Base-by-base conservation (phyloP, 2,329 filamentous ascomycete species). In the Nemania sp. region DNA sequence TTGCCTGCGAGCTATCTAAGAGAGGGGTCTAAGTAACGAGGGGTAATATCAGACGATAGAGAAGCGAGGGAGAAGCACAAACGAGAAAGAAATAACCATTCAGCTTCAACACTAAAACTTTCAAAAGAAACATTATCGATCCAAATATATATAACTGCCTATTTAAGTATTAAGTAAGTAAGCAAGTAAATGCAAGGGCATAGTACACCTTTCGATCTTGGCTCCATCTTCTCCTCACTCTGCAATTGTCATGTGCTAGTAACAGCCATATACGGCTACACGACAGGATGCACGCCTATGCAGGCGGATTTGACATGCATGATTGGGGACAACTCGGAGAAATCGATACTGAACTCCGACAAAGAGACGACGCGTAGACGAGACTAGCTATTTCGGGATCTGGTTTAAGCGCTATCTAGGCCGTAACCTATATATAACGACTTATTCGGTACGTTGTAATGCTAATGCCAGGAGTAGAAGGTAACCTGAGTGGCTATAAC, bases 261-360 rank as follows among this genome's bases (percentile, higher is more conserved):
- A 64, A 45, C 8, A 41, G 27, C 43, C 56, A 51, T 61, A 53
- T 61, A 67, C 54, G 54, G 62, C 32, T 56, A 64, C 51, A 64
- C 49, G 41, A 60, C 20, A 18, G 35, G 51, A 60, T 61, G 56
- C 56, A 65, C 41, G 18, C n/a, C 15, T 65, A 61, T 64, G 51
- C 43, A 22, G 43, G 66, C 5, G 49, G 54, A 63, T 63, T 55
- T 55, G 65, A 59, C 29, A 64, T 64, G 56, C 56, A 64, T 61
- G 55, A 24, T 15, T 27, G 6, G 52, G n/a, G 47, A 54, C 35
- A 35, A 47, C 47, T 67, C 64, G 59, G 59, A 45, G 47, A 32
- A 11, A 24, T 67, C 54, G n/a, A 67, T 54, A 49, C 22, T 67
- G 64, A 29, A 54, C 59, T 62, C 64, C 64, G 64, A 67, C 47